Evolutionary conservation across 78 protist species (phyloP).

Genomic region (Guillardia theta): DNA sequence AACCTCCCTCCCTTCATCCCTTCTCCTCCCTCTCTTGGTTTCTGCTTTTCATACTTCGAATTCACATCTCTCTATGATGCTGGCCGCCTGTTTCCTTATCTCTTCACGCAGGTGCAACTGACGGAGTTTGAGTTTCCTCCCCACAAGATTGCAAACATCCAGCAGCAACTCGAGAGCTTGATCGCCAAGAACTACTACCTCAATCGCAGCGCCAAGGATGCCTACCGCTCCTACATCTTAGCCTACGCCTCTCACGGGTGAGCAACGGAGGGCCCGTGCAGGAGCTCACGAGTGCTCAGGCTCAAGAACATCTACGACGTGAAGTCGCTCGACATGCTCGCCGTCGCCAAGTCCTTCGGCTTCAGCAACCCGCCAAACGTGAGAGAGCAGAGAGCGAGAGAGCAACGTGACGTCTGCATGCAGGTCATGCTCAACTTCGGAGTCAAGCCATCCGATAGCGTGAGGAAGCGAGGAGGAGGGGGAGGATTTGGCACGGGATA

Average conservation of each 20-base stretch:
- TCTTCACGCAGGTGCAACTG: conserved; percentile 67
- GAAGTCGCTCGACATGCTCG: neutral
- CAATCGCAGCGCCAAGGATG: conserved; percentile 88
- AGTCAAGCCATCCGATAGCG: neutral
- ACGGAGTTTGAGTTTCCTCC: conserved; percentile 94
- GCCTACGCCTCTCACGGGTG: conserved; percentile 95
- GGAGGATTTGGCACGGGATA: neutral
- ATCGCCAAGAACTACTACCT: conserved; percentile 93
- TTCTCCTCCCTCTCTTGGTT: neutral
- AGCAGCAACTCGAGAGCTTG: conserved; percentile 86
- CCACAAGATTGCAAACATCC: conserved; percentile 88
- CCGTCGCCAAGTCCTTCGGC: conserved; percentile 71
- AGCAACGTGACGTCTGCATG: neutral
- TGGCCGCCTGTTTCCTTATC: neutral
- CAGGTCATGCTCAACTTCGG: neutral
- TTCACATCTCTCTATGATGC: conserved; percentile 12
- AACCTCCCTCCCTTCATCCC: neutral
- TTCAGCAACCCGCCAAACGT: conserved; percentile 77
- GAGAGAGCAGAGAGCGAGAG: neutral
- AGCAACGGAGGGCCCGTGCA: too few species aligned
- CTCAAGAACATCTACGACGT: conserved; percentile 86
- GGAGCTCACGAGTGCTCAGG: too few species aligned
- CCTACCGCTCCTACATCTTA: conserved; percentile 91
- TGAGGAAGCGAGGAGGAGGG: neutral
- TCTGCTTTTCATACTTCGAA: neutral